A percentile compares a stretch with the other conserved stretches of the same genome.
phyloP scores from a whole-genome alignment of 2,329 filamentous ascomycete species.

The Colletotrichum tofieldiae region DNA sequence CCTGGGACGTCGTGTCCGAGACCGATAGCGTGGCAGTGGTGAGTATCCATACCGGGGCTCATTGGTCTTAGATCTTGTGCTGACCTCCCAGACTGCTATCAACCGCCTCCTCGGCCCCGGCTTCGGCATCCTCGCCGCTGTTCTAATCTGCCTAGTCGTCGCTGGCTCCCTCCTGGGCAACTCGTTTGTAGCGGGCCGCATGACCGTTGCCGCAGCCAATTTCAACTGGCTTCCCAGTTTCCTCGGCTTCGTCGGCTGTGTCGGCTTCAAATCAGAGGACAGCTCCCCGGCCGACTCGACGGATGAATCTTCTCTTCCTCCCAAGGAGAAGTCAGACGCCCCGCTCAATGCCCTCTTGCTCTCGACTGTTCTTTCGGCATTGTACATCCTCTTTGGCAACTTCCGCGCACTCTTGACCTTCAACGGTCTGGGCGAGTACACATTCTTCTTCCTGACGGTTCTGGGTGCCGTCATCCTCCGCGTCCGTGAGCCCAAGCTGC shows the following conservation, averaged over 20 bases:
- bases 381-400: constrained; percentile 74
- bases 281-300: constrained; percentile 28
- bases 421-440: constrained; percentile 72
- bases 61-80: constrained; percentile 3
- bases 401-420: constrained; percentile 75
- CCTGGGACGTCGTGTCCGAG: constrained; percentile 70
- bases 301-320: constrained; percentile 2
- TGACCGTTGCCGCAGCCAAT: constrained; percentile 72
- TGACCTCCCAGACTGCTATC: constrained; percentile 65
- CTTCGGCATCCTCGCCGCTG: constrained; percentile 68
- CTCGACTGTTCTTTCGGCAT: constrained; percentile 63
- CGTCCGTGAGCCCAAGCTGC: constrained; percentile 68
- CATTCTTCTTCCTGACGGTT: constrained; percentile 76
- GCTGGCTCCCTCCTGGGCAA: constrained; percentile 75
- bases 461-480: constrained; percentile 71
- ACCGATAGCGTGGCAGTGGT: constrained; percentile 77
- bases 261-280: constrained; percentile 52
- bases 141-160: constrained; percentile 73
- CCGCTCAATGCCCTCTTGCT: constrained; percentile 70
- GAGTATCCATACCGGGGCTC: constrained; percentile 47
- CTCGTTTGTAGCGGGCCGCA: constrained; percentile 74
- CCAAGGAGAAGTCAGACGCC: constrained; percentile 58
- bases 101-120: constrained; percentile 67
- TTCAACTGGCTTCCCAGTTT: constrained; percentile 65
- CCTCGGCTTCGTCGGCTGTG: constrained; percentile 61